phyloP scores from a whole-genome alignment of 345 rosid species.

The Camelina neglecta region DNA sequence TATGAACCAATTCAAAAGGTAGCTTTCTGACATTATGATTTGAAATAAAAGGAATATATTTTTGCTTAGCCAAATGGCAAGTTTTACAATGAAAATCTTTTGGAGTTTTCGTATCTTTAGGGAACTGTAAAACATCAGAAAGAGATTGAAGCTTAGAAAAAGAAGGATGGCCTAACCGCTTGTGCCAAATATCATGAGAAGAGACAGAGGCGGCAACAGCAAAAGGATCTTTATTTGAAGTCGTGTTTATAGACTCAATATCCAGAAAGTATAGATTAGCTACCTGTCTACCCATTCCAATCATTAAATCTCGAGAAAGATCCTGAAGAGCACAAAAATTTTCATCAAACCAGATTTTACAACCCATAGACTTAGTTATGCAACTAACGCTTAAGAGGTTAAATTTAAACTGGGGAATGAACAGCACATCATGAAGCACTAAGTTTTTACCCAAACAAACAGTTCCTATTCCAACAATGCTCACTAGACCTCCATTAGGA shows the following conservation, averaged over 20 bases:
- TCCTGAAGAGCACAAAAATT: not conserved
- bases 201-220: not conserved
- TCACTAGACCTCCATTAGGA: not conserved
- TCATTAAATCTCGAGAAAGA: not conserved
- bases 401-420: not conserved
- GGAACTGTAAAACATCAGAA: too few species aligned
- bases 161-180: not conserved
- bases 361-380: accelerated
- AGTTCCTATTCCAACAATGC: not conserved
- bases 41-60: too few species aligned
- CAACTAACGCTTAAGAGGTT: not conserved
- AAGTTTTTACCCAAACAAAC: accelerated
- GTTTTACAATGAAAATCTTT: too few species aligned
- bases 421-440: accelerated
- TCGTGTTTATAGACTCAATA: not conserved
- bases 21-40: too few species aligned
- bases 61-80: too few species aligned
- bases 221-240: not conserved
- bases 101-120: too few species aligned
- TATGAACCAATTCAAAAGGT: too few species aligned
- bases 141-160: not conserved
- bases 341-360: not conserved
- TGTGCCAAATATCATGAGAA: not conserved
- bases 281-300: not conserved
- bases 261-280: not conserved